Evolutionary conservation across 129 eudicot species (phyloP).

Genomic region (Cynara cardunculus): DNA sequence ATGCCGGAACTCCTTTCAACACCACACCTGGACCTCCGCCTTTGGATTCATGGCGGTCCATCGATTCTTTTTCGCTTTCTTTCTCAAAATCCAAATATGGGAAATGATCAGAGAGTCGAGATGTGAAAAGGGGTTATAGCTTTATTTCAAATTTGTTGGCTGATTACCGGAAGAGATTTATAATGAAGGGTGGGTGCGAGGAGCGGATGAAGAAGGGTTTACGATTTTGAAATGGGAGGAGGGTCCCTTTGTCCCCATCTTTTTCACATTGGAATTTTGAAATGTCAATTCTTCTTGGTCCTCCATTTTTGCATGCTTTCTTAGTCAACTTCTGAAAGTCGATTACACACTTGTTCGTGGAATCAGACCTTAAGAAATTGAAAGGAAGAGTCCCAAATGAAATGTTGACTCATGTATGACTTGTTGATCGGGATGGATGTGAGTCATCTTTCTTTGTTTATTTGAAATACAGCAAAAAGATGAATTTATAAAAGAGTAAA

Average conservation of each 20-base stretch:
- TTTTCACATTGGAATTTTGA: slow-evolving; percentile 6
- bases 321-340: background rate
- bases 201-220: background rate
- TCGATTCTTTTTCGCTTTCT: background rate
- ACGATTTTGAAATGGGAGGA: background rate
- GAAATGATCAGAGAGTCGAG: background rate
- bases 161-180: background rate
- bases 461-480: background rate
- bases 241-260: background rate
- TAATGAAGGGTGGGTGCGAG: background rate
- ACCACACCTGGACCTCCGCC: slow-evolving; percentile 14
- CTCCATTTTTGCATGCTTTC: background rate
- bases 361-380: background rate
- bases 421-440: background rate
- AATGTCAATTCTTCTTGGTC: slow-evolving; percentile 4
- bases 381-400: background rate
- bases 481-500: too few species aligned
- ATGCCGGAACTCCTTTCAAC: slow-evolving; percentile 44
- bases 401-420: background rate
- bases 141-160: background rate
- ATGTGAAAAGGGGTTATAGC: background rate
- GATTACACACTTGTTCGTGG: slow-evolving; percentile 4
- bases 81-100: background rate
- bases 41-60: slow-evolving; percentile 16
- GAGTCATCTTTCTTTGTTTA: background rate